Base-by-base conservation (phyloP, 176 grass and related monocot species). In the Eleusine indica region DNA sequence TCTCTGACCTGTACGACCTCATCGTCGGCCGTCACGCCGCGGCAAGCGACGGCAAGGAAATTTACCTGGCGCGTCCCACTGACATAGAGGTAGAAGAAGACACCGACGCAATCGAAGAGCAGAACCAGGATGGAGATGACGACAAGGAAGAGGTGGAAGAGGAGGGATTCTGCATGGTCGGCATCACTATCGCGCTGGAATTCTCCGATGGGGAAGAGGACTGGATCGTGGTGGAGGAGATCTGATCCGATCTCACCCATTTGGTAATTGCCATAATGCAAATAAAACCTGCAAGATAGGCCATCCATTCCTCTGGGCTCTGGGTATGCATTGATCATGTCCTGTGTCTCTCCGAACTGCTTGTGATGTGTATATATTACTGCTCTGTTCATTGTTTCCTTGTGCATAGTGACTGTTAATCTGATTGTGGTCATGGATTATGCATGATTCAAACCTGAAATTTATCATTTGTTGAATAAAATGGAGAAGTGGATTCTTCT, bases 141-240 rank as follows among this genome's bases (percentile, higher is more conserved):
- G 82, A 7, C 18, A 40, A 80, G n/a, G 90, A 81, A 17, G 87
- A 80, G 6, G 64, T 0, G 43, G 77, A 69, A 17, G 90, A 75
- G 6, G 86, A 82, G 17, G 96, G 87, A 9, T 98, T 95, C 91
- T 91, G 58, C 86, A 86, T 94, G 44, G 93, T 95, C 49, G 91
- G 89, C 29, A 68, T 92, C 80, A 73, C 80, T 7, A 85, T 91
- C 81, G 79, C 88, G 1, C 28, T 86, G 38, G 96, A 93, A 66
- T 98, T 75, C 74, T 93, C 89, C 10, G 91, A 91, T 60, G 91
- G 76, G 15, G 96, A 98, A 67, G 96, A 95, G 83, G 96, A 92
- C 88, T 98, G 96, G 96, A 88, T 98, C 84, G 85, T 98, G 76
- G 93, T 97, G 86, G 86, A 89, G 30, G 95, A 94, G 81, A 81